Percentiles rank a stretch among this genome's conserved stretches.
These are phyloP conservation scores for Orobanche coerulescens DNA, from an alignment of 257 asterid genomes.

Conservation along the genomic window DNA sequence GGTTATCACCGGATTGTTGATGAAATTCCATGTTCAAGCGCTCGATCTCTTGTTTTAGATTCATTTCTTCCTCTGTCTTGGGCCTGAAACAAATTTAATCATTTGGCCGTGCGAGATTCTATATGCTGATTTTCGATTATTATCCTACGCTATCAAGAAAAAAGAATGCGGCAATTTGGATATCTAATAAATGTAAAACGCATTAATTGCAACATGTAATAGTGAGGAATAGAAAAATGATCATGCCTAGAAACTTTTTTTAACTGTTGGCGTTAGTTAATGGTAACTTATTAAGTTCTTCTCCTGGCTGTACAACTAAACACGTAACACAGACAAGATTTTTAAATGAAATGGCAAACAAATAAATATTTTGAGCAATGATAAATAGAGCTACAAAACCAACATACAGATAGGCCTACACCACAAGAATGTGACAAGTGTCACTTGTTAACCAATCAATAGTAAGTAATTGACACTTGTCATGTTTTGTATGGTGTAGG, in stretches of 20 bases:
- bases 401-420: no score
- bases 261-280: not conserved
- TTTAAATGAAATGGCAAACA: no score
- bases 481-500: no score
- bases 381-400: no score
- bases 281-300: not conserved
- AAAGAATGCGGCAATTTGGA: not conserved
- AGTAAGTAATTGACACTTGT: no score
- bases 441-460: no score
- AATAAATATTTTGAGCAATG: no score
- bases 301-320: no score
- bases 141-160: not conserved
- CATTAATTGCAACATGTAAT: not conserved
- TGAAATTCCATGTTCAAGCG: conserved; percentile 45
- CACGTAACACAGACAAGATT: no score
- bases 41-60: conserved; percentile 66
- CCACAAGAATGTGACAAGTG: no score
- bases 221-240: not conserved
- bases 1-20: conserved; percentile 42
- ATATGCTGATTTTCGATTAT: not conserved
- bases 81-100: conserved; percentile 44
- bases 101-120: conserved; percentile 21
- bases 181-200: not conserved
- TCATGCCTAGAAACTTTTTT: conserved; percentile 2
- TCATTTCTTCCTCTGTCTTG: conserved; percentile 83